Percentiles rank a stretch among this genome's conserved stretches.
Conservation (phyloP, 2,329 filamentous ascomycete genomes). For the Beauveria medogensis region DNA sequence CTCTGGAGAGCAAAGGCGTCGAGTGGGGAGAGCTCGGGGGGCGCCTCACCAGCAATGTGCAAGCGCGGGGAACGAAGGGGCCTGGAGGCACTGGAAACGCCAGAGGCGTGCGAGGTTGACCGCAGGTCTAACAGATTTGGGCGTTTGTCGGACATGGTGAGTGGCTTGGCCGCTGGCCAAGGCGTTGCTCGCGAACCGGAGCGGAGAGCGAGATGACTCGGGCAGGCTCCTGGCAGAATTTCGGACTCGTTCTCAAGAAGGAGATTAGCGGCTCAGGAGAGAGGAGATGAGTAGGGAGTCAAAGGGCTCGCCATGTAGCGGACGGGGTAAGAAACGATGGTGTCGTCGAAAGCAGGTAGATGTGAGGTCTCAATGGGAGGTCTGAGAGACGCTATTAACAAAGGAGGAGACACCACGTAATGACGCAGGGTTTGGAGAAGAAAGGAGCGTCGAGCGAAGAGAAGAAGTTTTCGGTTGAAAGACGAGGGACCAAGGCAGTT, state of each 20-base stretch:
- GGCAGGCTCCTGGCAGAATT: not conserved
- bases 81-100: slow-evolving; percentile 1
- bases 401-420: not conserved
- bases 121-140: slow-evolving; percentile 53
- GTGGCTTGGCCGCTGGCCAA: not conserved
- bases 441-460: not conserved
- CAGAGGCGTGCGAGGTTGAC: slow-evolving; percentile 23
- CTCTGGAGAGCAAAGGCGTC: slow-evolving; percentile 94
- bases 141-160: slow-evolving; percentile 26
- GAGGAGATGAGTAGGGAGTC: not conserved
- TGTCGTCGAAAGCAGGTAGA: not conserved
- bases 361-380: not conserved
- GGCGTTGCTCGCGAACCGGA: not conserved
- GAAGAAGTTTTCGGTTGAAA: not conserved
- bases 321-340: not conserved
- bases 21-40: slow-evolving; percentile 84
- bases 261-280: not conserved
- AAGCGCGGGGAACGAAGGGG: slow-evolving; percentile 65
- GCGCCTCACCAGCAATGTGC: slow-evolving; percentile 70
- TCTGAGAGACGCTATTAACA: not conserved
- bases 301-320: not conserved
- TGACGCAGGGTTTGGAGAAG: not conserved
- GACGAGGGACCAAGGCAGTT: not conserved
- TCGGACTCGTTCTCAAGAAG: not conserved
- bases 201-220: not conserved